Conservation (phyloP, 345 rosid genomes). For the Acer campestre region DNA sequence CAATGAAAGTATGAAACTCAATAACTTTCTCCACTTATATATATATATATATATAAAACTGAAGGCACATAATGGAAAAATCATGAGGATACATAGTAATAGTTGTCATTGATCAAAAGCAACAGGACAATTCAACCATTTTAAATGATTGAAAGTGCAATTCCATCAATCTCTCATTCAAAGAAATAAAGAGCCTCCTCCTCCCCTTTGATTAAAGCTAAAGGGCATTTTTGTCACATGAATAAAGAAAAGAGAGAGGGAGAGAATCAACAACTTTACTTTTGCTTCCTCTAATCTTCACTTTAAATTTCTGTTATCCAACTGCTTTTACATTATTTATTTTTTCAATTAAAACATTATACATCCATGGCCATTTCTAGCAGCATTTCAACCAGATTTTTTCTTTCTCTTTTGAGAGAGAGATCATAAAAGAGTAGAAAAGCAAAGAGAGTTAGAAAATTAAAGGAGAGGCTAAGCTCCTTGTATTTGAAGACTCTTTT, state of each 20-base stretch:
- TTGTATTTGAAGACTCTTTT: conserved; percentile 54
- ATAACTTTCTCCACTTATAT: no score
- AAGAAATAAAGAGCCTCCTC: conserved; percentile 43
- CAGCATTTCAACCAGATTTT: conserved; percentile 22
- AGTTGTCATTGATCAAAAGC: conserved; percentile 34
- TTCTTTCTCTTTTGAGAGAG: conserved; percentile 30
- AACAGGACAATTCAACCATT: conserved; percentile 42
- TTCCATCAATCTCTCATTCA: conserved; percentile 49
- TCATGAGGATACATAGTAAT: not conserved
- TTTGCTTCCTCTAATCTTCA: conserved; percentile 33
- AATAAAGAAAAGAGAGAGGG: conserved; percentile 21
- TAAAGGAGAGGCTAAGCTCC: conserved; percentile 49
- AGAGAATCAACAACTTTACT: conserved; percentile 45
- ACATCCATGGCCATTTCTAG: conserved; percentile 13
- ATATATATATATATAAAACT: not conserved
- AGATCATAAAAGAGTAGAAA: conserved; percentile 15
- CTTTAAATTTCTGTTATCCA: conserved; percentile 58
- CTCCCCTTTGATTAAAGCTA: conserved; percentile 51
- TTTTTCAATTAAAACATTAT: not conserved
- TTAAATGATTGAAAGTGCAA: conserved; percentile 47
- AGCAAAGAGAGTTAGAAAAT: conserved; percentile 14
- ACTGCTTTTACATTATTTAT: conserved; percentile 30
- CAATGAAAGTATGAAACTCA: no score
- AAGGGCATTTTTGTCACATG: conserved; percentile 51
- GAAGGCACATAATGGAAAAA: conserved; percentile 1